Conservation (phyloP, 768 basidiomycete genomes). For the Lentinula detonsa region DNA sequence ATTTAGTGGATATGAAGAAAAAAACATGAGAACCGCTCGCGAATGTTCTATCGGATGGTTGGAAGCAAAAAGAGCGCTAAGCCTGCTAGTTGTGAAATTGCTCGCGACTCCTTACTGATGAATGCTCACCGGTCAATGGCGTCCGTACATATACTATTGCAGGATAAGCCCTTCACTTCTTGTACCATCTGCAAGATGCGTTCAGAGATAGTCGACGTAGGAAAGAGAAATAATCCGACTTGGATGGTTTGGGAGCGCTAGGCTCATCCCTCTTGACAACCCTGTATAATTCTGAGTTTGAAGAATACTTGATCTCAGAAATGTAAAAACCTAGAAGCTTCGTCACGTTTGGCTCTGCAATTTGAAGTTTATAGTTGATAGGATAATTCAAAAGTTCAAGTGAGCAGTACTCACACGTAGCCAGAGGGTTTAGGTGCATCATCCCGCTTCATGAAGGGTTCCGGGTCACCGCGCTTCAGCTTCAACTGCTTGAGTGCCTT, state of each 20-base stretch:
- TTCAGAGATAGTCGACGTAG: neutral
- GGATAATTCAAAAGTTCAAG: neutral
- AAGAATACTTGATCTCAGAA: neutral
- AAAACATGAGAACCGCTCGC: neutral
- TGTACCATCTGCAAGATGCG: neutral
- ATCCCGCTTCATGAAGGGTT: constrained; percentile 8
- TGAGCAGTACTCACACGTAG: neutral
- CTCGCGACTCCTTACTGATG: neutral
- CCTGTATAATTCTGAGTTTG: neutral
- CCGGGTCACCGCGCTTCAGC: constrained; percentile 16
- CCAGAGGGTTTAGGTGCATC: constrained; percentile 4
- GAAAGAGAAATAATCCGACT: constrained; percentile 3
- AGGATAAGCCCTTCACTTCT: neutral
- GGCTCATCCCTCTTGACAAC: constrained; percentile 10
- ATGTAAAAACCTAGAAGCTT: constrained; percentile 6
- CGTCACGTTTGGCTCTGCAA: constrained; percentile 10
- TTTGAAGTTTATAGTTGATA: neutral
- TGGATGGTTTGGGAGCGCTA: constrained; percentile 10
- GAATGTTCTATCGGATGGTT: no score
- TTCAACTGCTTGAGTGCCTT: constrained; percentile 21
- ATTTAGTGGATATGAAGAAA: neutral
- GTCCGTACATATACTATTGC: neutral
- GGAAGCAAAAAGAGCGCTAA: neutral
- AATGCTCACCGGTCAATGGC: neutral
- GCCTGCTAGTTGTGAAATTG: neutral